These are phyloP conservation scores for Nephromyces sp. DNA, from an alignment of 169 alveolate genomes.

Conservation along the genomic window DNA sequence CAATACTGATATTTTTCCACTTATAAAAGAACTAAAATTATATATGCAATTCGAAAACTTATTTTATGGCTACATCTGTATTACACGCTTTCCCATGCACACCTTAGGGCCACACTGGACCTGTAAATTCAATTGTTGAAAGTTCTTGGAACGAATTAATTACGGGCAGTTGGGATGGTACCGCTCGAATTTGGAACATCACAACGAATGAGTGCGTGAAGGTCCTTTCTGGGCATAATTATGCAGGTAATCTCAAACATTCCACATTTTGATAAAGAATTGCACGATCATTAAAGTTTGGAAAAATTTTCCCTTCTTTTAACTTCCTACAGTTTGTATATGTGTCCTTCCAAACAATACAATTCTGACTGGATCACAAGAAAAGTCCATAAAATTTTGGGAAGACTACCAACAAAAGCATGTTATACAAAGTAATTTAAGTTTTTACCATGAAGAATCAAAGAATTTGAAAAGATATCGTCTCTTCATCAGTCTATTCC, in stretches of 20 bases:
- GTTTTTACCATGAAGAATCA: no score
- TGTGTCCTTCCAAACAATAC: not conserved
- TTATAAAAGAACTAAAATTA: not conserved
- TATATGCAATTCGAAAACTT: not conserved
- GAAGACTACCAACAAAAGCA: no score
- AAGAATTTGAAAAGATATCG: no score
- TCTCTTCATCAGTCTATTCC: no score
- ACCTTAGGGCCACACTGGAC: not conserved
- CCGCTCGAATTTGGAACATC: constrained; percentile 15
- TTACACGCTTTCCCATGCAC: no score
- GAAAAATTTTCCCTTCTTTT: constrained; percentile 4
- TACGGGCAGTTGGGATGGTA: constrained; percentile 25
- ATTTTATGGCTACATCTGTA: no score
- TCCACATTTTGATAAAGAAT: not conserved
- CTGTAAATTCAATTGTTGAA: not conserved
- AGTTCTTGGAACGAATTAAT: not conserved
- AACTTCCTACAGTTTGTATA: not conserved
- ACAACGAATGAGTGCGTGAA: not conserved
- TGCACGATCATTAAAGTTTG: not conserved
- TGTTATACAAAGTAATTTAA: no score
- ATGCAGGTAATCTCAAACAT: constrained; percentile 18
- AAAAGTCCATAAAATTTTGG: constrained; percentile 8
- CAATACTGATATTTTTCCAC: not conserved
- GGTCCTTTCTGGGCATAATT: not conserved
- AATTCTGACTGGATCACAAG: constrained; percentile 15